Evolutionary conservation across 1,284 basidiomycete species (phyloP), one percentile per base, ranked within the genome.

Genomic region (Ustilago bromivora): DNA sequence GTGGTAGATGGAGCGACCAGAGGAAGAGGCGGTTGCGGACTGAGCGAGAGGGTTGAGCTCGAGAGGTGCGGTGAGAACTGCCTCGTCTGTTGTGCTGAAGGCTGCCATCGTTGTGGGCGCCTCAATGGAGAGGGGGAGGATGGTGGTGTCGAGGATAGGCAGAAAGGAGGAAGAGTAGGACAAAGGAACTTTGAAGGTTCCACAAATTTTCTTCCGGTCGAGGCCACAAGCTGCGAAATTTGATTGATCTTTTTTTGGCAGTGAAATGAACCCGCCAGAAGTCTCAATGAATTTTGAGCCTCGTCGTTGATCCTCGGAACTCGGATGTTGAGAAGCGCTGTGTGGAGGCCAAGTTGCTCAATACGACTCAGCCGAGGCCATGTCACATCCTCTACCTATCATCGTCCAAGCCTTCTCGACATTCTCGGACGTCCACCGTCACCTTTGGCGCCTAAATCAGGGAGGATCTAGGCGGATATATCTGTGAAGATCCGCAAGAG

Each of bases 51-150:
- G 69, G 19, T 82, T 69, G 32, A 85, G 76, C 61, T 75, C 66
- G 54, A 83, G 75, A 3, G 69, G 66, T 3, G 81, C 76, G 38
- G 75, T 80, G 55, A 85, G 66, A 31, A 85, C 79, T 11, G 82
- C 84, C 19, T 79, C 76, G 60, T 85, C 84, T 5, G 84, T 78
- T 3, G 82, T 71, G 67, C 78, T 81, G 68, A 85, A 78, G 13
- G 73, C 76, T 17, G 79, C 71, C 76, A 78, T 78, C 13, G 3
- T 57, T 5, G 56, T 17, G 11, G 32, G 10, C 13, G 13, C 5
- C 19, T 11, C 23, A 17, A 10, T 12, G 10, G 13, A 11, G 28
- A 5, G 0, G 7, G 47, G 41, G 9, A 7, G 32, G 34, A n/a
- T 1, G 9, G 54, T 15, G 34, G 31, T 9, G 52, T 32, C 8